These are phyloP conservation scores for Dryas alaskensis DNA, from an alignment of 306 rosid genomes.

Conservation along the genomic window DNA sequence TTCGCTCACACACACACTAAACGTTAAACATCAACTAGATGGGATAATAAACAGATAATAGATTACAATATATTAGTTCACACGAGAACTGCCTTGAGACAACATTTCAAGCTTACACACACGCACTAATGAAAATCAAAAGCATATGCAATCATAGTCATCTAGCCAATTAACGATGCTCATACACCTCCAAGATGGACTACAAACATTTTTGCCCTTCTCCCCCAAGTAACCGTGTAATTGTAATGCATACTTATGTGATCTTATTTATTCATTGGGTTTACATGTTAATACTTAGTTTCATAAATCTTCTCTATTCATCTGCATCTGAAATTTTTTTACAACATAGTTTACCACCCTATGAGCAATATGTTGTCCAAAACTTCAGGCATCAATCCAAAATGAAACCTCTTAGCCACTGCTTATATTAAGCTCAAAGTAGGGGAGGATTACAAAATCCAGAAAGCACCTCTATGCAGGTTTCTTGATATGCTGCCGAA, in stretches of 20 bases:
- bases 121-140: neutral
- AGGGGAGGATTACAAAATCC: neutral
- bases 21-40: no score
- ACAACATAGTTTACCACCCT: neutral
- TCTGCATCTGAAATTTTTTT: neutral
- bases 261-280: neutral
- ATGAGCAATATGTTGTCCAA: neutral
- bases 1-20: no score
- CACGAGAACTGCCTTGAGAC: neutral
- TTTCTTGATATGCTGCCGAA: slow-evolving; percentile 54
- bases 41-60: no score
- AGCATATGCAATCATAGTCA: no score
- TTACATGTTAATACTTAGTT: neutral
- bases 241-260: neutral
- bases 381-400: neutral
- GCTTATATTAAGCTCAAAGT: neutral
- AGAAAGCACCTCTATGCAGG: slow-evolving; percentile 65
- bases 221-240: neutral
- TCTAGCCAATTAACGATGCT: no score
- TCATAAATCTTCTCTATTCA: neutral
- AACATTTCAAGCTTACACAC: neutral
- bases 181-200: no score
- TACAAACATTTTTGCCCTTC: neutral
- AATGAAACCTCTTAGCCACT: neutral
- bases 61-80: neutral